phyloP scores from a whole-genome alignment of 2,329 filamentous ascomycete genomes.

The Sporothrix phasma region DNA sequence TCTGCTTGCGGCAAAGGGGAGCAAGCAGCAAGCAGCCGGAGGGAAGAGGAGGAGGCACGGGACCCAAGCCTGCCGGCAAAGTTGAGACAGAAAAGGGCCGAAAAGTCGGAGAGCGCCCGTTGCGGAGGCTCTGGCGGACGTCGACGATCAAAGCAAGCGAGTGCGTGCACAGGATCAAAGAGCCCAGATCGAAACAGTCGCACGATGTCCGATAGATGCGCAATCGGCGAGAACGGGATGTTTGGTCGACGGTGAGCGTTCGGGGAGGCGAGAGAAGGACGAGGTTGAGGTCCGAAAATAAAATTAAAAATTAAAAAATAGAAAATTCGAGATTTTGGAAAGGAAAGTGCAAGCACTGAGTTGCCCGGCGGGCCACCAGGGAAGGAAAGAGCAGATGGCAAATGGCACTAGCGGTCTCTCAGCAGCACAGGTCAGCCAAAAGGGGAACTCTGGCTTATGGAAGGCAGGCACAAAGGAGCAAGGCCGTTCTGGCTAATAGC shows the following conservation, averaged over 20 bases:
- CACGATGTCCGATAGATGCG: not conserved
- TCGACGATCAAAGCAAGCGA: not conserved
- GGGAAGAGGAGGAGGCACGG: not conserved
- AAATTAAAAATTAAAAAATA: constrained; percentile 4
- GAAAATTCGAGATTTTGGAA: constrained; percentile 11
- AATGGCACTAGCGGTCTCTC: not conserved
- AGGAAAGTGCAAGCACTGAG: not conserved
- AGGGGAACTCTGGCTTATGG: not conserved
- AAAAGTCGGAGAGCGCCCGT: not conserved
- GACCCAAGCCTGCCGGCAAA: not conserved
- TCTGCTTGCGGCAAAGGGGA: not conserved
- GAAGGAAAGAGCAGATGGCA: not conserved
- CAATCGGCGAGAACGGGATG: not conserved
- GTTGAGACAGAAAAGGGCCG: not conserved
- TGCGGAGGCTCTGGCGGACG: not conserved
- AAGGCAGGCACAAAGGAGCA: not conserved
- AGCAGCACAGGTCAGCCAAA: not conserved
- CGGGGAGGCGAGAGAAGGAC: not conserved
- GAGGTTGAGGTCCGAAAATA: constrained; percentile 7
- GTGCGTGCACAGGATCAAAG: not conserved
- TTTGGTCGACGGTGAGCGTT: not conserved
- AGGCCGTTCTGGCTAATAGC: not conserved
- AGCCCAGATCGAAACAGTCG: not conserved
- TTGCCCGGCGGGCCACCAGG: not conserved
- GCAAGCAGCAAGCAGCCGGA: not conserved